Conservation (phyloP, 441 rosid genomes). For the Bruguiera hainesii region DNA sequence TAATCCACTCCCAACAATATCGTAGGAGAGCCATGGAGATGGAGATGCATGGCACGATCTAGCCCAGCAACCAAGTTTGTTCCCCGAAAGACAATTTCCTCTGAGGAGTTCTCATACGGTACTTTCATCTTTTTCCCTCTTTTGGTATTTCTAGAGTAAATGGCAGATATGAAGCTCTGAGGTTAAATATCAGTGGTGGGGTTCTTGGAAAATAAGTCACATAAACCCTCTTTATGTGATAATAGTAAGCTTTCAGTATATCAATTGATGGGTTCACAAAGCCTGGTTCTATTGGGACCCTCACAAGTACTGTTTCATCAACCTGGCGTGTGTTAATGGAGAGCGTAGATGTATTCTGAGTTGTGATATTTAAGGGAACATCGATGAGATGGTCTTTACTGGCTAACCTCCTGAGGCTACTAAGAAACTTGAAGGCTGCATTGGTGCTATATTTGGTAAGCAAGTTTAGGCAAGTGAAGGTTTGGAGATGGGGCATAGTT, state of each 20-base stretch:
- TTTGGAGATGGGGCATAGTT: background rate
- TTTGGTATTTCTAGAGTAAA: conserved; percentile 13
- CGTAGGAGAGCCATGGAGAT: conserved; percentile 37
- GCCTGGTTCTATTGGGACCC: conserved; percentile 32
- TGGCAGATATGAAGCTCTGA: conserved; percentile 31
- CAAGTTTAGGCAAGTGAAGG: conserved; percentile 29
- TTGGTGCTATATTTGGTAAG: conserved; percentile 25
- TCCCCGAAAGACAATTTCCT: conserved; percentile 47
- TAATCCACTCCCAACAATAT: conserved; percentile 41
- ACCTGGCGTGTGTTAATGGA: conserved; percentile 28
- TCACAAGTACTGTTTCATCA: conserved; percentile 21
- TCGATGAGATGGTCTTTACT: conserved; percentile 20
- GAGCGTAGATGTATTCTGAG: conserved; percentile 13
- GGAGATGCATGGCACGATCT: conserved; percentile 56
- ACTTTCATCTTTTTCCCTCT: conserved; percentile 33
- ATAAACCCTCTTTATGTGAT: background rate
- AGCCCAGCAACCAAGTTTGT: conserved; percentile 28
- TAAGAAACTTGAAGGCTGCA: conserved; percentile 23
- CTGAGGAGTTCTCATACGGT: conserved; percentile 22
- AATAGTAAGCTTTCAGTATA: conserved; percentile 43
- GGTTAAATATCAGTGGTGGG: conserved; percentile 37
- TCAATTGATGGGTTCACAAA: conserved; percentile 35
- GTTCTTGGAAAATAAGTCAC: conserved; percentile 29
- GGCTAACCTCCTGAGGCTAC: conserved; percentile 32
- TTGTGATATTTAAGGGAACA: conserved; percentile 26